A percentile compares a stretch with the other conserved stretches of the same genome.
These are phyloP conservation scores for Fusarium siculi DNA, from an alignment of 2,329 filamentous ascomycete genomes.

Conservation along the genomic window DNA sequence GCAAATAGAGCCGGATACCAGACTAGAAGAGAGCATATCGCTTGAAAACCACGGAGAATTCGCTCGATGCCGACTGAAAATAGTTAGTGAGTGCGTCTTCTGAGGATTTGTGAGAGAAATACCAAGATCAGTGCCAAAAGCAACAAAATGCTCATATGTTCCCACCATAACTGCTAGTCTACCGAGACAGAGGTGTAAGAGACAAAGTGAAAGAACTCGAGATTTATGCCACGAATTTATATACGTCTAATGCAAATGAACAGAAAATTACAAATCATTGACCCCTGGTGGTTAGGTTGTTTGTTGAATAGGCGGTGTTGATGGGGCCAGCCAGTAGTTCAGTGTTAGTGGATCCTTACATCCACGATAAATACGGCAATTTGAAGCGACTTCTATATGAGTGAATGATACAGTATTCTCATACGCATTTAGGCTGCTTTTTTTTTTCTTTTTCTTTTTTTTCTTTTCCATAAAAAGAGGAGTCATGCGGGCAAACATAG, in stretches of 20 bases:
- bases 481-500: neutral
- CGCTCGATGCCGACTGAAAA: constrained; percentile 68
- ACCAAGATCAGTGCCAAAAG: constrained; percentile 61
- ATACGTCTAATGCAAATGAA: constrained; percentile 28
- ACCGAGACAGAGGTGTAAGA: neutral
- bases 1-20: constrained; percentile 56
- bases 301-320: constrained; percentile 42
- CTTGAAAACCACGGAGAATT: constrained; percentile 67
- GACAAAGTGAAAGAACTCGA: neutral
- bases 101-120: constrained; percentile 36
- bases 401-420: neutral
- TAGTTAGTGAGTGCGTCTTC: constrained; percentile 16
- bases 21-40: constrained; percentile 59
- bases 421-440: neutral
- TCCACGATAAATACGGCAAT: neutral
- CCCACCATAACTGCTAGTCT: constrained; percentile 40
- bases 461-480: too few species aligned
- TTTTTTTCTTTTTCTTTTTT: too few species aligned
- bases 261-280: constrained; percentile 12
- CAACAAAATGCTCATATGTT: constrained; percentile 50
- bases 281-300: constrained; percentile 18
- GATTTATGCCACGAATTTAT: neutral
- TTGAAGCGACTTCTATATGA: neutral
- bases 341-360: constrained; percentile 15
- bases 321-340: constrained; percentile 15